Base-by-base conservation (phyloP, 1,139 yeast species). In the Blastobotrys indianensis region DNA sequence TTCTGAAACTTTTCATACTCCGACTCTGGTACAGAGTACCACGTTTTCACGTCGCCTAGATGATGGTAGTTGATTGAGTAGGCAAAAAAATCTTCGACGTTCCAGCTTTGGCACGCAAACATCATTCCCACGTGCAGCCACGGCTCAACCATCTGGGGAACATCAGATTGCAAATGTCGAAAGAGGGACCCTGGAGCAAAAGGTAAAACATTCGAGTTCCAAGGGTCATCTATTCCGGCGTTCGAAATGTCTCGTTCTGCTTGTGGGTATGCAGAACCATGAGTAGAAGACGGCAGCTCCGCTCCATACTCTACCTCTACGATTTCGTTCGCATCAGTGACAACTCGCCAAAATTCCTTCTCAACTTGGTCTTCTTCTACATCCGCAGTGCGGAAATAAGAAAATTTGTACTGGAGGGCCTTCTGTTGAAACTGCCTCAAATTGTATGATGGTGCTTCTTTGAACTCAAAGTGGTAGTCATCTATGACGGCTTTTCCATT, bases 11-110 rank as follows among this genome's bases (percentile, higher is more conserved):
- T 76, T 4, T 69, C 76, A 50, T 77, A 75, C 47, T 81, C 80
- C 54, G 69, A 70, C n/a, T 85, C 87, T 0, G 92, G 82, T 15
- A 88, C 75, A 38, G 87, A 79, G 56, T 82, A 85, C 94, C 95
- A 85, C n/a, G 82, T 67, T 58, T 80, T 82, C 23, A 75, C 66
- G 3, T 81, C 82, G 7, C 94, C 95, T 47, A 75, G 65, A 54
- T 82, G 84, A 47, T 78, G 83, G 54, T 76, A 84, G 56, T 79
- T 80, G 25, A 77, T 68, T 10, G 72, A 63, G 49, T 82, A 82
- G 1, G 87, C 66, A 60, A 76, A 80, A 55, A 80, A 86, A 54
- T 86, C 95, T 55, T 82, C 88, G 49, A 76, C 68, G 42, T 70
- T 69, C 95, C 95, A 87, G 48, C 80, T 74, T 49, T 77, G 77